phyloP scores from a whole-genome alignment of 2,329 filamentous ascomycete species.

The Aspergillus sp. region DNA sequence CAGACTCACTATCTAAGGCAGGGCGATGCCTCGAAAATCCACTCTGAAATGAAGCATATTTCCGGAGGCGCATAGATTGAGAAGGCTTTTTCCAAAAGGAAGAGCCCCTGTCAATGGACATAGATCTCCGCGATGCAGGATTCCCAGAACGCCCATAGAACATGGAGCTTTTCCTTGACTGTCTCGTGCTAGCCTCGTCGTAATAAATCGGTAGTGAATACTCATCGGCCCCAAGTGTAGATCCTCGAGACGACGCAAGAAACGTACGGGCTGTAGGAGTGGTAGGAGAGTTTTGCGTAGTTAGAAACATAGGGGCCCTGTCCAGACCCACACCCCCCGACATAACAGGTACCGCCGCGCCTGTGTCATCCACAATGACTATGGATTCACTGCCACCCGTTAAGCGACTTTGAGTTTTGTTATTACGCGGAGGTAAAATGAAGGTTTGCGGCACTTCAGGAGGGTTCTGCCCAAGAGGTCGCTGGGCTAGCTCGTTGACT shows the following conservation, averaged over 20 bases:
- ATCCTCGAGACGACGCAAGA: conserved; percentile 20
- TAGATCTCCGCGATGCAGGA: conserved; percentile 26
- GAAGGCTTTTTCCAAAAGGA: conserved; percentile 28
- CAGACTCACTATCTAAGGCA: conserved; percentile 26
- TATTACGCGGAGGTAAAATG: conserved; percentile 13
- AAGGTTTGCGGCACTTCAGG: neutral
- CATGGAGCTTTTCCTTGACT: conserved; percentile 13
- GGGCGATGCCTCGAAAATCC: conserved; percentile 35
- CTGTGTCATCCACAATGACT: conserved; percentile 74
- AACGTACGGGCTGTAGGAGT: conserved; percentile 20
- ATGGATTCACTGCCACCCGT: conserved; percentile 87
- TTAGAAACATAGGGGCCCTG: conserved; percentile 18
- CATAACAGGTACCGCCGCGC: conserved; percentile 39
- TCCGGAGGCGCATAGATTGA: conserved; percentile 39
- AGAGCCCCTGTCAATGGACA: conserved; percentile 26
- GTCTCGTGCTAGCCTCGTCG: conserved; percentile 20
- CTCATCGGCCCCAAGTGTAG: conserved; percentile 25
- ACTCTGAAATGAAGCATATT: conserved; percentile 48
- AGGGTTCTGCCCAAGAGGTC: neutral
- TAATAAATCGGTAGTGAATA: conserved; percentile 31
- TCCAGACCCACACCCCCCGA: conserved; percentile 32
- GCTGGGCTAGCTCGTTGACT: neutral
- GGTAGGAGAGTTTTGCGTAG: conserved; percentile 9
- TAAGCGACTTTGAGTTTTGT: conserved; percentile 54
- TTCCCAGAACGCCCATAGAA: conserved; percentile 19